phyloP scores from a whole-genome alignment of 2,329 filamentous ascomycete species.

The Conoideocrella luteorostrata region DNA sequence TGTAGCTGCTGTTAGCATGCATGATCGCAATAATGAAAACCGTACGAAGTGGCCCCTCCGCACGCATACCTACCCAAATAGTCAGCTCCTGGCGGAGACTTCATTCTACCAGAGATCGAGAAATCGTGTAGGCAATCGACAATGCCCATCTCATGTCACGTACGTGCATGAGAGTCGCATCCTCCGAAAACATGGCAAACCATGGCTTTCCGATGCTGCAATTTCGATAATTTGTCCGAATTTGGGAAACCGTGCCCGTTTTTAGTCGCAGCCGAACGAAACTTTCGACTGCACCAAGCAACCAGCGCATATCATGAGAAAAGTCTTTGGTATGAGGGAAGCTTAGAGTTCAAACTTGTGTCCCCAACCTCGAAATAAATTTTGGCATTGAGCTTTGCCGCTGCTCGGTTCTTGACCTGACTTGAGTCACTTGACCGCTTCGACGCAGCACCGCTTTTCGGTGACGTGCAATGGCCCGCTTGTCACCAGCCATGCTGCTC shows the following conservation, averaged over 20 bases:
- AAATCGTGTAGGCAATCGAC: conserved; percentile 1
- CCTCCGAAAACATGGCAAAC: not conserved
- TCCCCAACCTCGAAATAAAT: conserved; percentile 1
- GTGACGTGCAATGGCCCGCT: conserved; percentile 2
- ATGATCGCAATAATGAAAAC: no score
- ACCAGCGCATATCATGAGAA: no score
- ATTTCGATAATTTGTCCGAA: not conserved
- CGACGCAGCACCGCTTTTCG: no score
- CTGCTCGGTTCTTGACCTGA: no score
- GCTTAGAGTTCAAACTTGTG: no score
- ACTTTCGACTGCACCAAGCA: no score
- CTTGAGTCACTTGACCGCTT: no score
- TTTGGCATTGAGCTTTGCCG: conserved; percentile 4
- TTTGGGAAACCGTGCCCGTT: no score
- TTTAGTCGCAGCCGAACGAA: no score
- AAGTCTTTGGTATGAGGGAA: no score
- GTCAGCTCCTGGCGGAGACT: conserved; percentile 6
- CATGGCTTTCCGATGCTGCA: conserved; percentile 2
- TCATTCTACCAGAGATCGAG: not conserved
- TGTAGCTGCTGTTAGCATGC: no score
- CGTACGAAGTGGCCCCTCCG: not conserved
- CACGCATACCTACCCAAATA: not conserved
- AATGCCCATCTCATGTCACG: not conserved
- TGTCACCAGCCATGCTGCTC: conserved; percentile 3
- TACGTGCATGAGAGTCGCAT: not conserved